Evolutionary conservation across 116 monocot genomes (phyloP), one percentile per base, ranked within the genome.

Genomic region (Iris pallida): DNA sequence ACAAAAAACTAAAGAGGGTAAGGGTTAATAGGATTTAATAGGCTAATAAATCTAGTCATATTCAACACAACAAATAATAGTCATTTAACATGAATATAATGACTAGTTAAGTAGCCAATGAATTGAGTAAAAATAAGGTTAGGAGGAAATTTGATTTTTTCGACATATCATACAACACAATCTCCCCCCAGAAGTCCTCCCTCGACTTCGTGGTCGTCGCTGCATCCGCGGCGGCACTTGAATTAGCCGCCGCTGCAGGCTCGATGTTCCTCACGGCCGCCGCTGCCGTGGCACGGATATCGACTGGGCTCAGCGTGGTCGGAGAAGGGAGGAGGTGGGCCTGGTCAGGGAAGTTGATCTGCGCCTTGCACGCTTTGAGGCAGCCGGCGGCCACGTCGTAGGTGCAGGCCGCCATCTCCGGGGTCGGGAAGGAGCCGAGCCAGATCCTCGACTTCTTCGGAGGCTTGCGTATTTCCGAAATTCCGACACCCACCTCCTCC

Each of bases 251-350:
- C 5, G 55, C 5, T 5, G 16, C 20, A 5, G 6, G 46, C 12
- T 18, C 19, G 47, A 8, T 20, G 15, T 20, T 61, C 7, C 75
- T 75, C 6, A 75, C 79, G 68, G 62, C 3, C n/a, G n/a, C n/a
- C n/a, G n/a, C n/a, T n/a, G 80, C 80, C 7, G 80, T 75, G 5
- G 75, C 64, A 70, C 61, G 80, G 43, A 80, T 75, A 62, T 80
- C 80, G 15, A 59, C 57, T 4, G 80, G 71, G 15, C 42, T 13
- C 12, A 18, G 43, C n/a, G 80, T 57, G 17, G 51, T 16, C 20
- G 80, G 80, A 30, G 30, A 53, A 5, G 80, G 80, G 61, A 80
- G 75, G 40, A 71, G 71, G 59, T 75, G 65, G 15, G 53, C 61
- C 41, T 62, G 47, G 45, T 75, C 75, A 8, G 80, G 80, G 65